Evolutionary conservation across 2,329 filamentous ascomycete genomes (phyloP).

Genomic region (Whalleya microplaca): DNA sequence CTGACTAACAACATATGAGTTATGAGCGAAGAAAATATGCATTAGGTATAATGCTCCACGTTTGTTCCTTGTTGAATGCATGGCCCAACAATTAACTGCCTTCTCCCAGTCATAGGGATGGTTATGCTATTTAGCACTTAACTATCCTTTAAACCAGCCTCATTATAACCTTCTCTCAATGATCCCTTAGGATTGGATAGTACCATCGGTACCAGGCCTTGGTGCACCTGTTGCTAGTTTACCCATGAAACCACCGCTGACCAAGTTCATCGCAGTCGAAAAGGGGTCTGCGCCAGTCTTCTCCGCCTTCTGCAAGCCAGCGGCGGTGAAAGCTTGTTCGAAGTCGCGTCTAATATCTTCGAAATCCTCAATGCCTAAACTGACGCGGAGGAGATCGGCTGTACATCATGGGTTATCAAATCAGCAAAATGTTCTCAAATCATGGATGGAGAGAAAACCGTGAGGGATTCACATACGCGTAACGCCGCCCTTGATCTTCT

Average conservation of each 20-base stretch:
- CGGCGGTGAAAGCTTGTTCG: slow-evolving; percentile 65
- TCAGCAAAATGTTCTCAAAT: slow-evolving; percentile 3
- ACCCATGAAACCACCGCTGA: slow-evolving; percentile 37
- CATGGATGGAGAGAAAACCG: slow-evolving; percentile 1
- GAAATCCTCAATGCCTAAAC: slow-evolving; percentile 72
- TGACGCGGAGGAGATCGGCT: slow-evolving; percentile 67
- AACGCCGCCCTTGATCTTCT: slow-evolving; percentile 67
- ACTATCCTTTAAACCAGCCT: background rate
- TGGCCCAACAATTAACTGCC: too few relatives aligned
- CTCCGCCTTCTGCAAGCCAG: slow-evolving; percentile 31
- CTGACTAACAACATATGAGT: too few relatives aligned
- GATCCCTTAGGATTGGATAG: slow-evolving; percentile 25
- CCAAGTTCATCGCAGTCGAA: slow-evolving; percentile 33
- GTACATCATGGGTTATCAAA: slow-evolving; percentile 13
- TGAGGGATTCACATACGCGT: slow-evolving; percentile 44
- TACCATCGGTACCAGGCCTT: slow-evolving; percentile 36
- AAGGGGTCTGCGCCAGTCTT: slow-evolving; percentile 35
- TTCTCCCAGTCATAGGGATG: too few relatives aligned
- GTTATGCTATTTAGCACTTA: background rate
- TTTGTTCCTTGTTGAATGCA: too few relatives aligned
- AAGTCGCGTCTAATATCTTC: slow-evolving; percentile 76
- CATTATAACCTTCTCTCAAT: background rate
- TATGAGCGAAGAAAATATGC: too few relatives aligned
- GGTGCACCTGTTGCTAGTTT: slow-evolving; percentile 37
- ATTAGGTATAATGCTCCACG: too few relatives aligned